These are phyloP conservation scores for Epichloe sp. DNA, from an alignment of 2,329 filamentous ascomycete genomes.

Conservation along the genomic window DNA sequence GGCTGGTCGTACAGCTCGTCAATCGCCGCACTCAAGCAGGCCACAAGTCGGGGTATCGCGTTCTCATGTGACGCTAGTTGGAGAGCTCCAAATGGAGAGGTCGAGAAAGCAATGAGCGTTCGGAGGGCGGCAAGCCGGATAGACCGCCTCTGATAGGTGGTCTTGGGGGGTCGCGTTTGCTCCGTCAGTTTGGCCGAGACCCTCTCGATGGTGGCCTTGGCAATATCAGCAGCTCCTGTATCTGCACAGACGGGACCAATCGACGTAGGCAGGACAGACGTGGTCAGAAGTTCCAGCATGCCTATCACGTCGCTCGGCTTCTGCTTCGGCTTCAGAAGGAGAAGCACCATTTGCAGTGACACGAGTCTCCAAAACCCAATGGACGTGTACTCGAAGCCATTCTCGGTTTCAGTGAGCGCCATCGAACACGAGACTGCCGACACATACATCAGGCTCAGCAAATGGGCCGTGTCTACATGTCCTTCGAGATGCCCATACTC, in stretches of 20 bases:
- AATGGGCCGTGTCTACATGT: constrained; percentile 48
- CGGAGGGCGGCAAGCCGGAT: constrained; percentile 35
- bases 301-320: constrained; percentile 47
- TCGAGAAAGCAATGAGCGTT: constrained; percentile 46
- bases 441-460: constrained; percentile 53
- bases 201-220: constrained; percentile 41
- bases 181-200: constrained; percentile 51
- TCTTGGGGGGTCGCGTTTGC: constrained; percentile 26
- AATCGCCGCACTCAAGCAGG: constrained; percentile 49
- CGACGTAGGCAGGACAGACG: constrained; percentile 48
- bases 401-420: constrained; percentile 18
- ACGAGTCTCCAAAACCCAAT: constrained; percentile 54
- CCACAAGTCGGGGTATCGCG: constrained; percentile 62
- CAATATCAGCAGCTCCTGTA: constrained; percentile 29
- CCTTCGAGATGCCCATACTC: constrained; percentile 28
- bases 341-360: constrained; percentile 50
- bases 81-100: constrained; percentile 46
- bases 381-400: constrained; percentile 17
- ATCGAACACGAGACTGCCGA: constrained; percentile 47
- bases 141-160: constrained; percentile 25
- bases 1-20: constrained; percentile 56
- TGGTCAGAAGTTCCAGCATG: constrained; percentile 53
- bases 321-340: constrained; percentile 56
- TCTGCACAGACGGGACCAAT: constrained; percentile 51
- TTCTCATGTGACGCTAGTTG: constrained; percentile 56